These are phyloP conservation scores for Moniliella sp. DNA, from an alignment of 1,284 basidiomycete species.

Conservation along the genomic window DNA sequence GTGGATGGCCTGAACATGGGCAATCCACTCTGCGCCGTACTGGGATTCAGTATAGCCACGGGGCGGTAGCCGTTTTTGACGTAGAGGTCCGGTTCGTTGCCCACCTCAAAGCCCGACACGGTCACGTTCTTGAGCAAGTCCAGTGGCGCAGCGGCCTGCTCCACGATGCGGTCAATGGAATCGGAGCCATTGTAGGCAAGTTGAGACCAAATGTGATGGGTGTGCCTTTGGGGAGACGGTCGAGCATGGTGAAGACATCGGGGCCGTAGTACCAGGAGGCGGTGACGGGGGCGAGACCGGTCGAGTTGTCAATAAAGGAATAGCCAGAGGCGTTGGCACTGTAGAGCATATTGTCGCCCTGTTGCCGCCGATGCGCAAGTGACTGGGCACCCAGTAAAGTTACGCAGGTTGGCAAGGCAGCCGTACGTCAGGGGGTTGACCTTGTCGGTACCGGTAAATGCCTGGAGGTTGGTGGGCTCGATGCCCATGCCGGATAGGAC, in stretches of 20 bases:
- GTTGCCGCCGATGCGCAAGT: conserved; percentile 18
- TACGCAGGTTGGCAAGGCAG: conserved; percentile 13
- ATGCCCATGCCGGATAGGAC: conserved; percentile 18
- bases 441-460: conserved; percentile 10
- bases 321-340: conserved; percentile 4
- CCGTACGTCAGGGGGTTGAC: conserved; percentile 12
- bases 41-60: conserved; percentile 5
- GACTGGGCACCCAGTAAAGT: conserved; percentile 16
- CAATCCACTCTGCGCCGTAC: conserved; percentile 12
- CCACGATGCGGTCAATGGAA: conserved; percentile 5
- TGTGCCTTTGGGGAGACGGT: too few relatives aligned
- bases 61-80: conserved; percentile 10
- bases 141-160: conserved; percentile 10
- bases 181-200: conserved; percentile 12
- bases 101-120: conserved; percentile 16
- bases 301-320: conserved; percentile 5
- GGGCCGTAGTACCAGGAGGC: conserved; percentile 10
- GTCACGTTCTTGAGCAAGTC: conserved; percentile 3
- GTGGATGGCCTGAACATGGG: conserved; percentile 6
- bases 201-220: too few relatives aligned
- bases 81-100: conserved; percentile 21
- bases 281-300: conserved; percentile 5
- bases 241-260: conserved; percentile 9
- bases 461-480: conserved; percentile 13
- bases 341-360: conserved; percentile 15